Base-by-base conservation (phyloP, 192 early-diverging fungal genomes). In the Dissophora ornata region DNA sequence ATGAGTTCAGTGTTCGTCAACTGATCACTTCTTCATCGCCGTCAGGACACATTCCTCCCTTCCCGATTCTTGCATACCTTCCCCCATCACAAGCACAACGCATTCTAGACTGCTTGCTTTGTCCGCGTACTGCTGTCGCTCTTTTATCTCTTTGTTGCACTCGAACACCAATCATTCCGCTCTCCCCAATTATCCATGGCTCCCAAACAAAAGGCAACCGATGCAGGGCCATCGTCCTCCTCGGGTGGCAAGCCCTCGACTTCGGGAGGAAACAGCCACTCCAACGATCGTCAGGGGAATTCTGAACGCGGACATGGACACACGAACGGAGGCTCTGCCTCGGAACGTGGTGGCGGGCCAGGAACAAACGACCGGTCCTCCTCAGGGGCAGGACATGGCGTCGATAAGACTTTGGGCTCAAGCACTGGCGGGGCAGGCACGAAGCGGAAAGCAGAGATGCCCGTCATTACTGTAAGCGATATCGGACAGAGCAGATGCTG, bases 361-460 rank as follows among this genome's bases (percentile, higher is more conserved):
- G 46, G 28, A 26, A 51, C 47, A 36, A 44, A 56, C 50, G 57
- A 70, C 22, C 54, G 66, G 29, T 51, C 66, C 0, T 40, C 46
- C 10, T 32, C 57, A 33, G 50, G 42, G n/a, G 34, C 64, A 50
- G 64, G 73, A 42, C 46, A 40, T 36, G 42, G 40, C 16, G 44
- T 13, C n/a, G n/a, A n/a, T n/a, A n/a, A n/a, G n/a, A n/a, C n/a
- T n/a, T n/a, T n/a, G n/a, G n/a, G n/a, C n/a, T 38, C 36, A 38
- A 38, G 36, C 36, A 38, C 36, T 38, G 9, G 54, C 24, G 44
- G 51, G 2, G 21, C 50, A 26, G 51, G 58, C 21, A 38, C 46
- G 9, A 77, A 77, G 40, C 73, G 73, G 49, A 77, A 67, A 57
- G 73, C 73, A 40, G 73, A 77, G 36, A 33, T 64, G 10, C 73